phyloP scores from a whole-genome alignment of 495 filamentous ascomycete species.

The Lasiosphaeris hirsuta region DNA sequence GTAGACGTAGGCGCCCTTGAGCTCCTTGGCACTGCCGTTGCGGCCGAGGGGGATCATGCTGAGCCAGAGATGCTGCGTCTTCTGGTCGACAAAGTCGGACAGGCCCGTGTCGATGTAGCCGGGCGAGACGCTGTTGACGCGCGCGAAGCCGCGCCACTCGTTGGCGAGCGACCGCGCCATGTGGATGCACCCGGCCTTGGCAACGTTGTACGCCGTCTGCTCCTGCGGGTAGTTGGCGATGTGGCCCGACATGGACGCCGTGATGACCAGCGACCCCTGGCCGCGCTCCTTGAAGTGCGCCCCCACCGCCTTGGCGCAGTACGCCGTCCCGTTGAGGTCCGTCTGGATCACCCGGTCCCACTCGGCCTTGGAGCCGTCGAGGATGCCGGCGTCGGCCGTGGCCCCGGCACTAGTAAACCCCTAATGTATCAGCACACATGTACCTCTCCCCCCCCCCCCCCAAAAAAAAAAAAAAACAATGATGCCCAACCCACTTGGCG shows the following conservation, averaged over 20 bases:
- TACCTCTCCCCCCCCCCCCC: slow-evolving; percentile 24
- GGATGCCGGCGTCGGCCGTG: slow-evolving; percentile 39
- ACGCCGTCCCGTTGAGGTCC: slow-evolving; percentile 64
- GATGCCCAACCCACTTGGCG: slow-evolving; percentile 47
- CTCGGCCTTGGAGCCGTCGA: slow-evolving; percentile 39
- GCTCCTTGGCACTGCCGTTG: slow-evolving; percentile 71
- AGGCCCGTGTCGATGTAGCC: slow-evolving; percentile 80
- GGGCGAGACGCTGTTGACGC: slow-evolving; percentile 70
- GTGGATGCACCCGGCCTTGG: slow-evolving; percentile 61
- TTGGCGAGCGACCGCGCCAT: slow-evolving; percentile 59
- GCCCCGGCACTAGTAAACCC: slow-evolving; percentile 43
- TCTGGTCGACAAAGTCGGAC: slow-evolving; percentile 67
- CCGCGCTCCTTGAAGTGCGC: slow-evolving; percentile 55
- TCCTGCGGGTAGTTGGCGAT: slow-evolving; percentile 77
- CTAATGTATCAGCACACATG: background rate
- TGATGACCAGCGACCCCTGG: slow-evolving; percentile 52
- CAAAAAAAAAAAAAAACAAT: slow-evolving; percentile 17
- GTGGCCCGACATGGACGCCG: slow-evolving; percentile 64
- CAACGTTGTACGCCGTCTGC: slow-evolving; percentile 75
- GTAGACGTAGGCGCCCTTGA: slow-evolving; percentile 83
- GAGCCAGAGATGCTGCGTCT: slow-evolving; percentile 70
- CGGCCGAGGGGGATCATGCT: slow-evolving; percentile 76
- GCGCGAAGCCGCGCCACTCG: slow-evolving; percentile 75
- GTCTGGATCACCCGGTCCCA: slow-evolving; percentile 58
- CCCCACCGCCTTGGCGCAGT: slow-evolving; percentile 59